phyloP scores from a whole-genome alignment of 805 yeast species.

The Starmerella khaoyaiensis region DNA sequence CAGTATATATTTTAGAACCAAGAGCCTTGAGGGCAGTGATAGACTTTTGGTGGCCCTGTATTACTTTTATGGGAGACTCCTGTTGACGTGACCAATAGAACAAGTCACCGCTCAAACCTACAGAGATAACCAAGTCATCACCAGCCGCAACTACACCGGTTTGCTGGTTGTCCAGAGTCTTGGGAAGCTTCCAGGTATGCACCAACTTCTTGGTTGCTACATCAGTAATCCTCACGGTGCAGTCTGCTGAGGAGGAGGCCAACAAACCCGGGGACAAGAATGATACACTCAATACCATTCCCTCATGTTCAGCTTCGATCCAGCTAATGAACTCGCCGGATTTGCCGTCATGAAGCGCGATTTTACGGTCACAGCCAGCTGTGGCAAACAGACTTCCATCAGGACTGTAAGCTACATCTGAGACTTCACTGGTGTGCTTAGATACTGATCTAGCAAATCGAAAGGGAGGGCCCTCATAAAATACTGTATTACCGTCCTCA shows the following conservation, averaged over 20 bases:
- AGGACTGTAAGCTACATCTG: conserved; percentile 72
- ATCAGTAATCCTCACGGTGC: conserved; percentile 54
- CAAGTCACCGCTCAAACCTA: conserved; percentile 61
- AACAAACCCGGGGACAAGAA: conserved; percentile 50
- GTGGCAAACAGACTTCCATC: conserved; percentile 63
- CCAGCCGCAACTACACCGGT: conserved; percentile 63
- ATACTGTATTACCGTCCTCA: conserved; percentile 76
- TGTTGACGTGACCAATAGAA: conserved; percentile 38
- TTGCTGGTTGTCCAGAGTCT: conserved; percentile 49
- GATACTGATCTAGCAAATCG: conserved; percentile 63
- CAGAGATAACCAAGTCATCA: conserved; percentile 39
- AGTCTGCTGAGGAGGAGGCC: conserved; percentile 77
- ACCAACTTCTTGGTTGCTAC: conserved; percentile 33
- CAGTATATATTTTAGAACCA: conserved; percentile 36
- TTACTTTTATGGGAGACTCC: conserved; percentile 29
- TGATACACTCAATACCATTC: conserved; percentile 67
- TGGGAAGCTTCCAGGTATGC: conserved; percentile 40
- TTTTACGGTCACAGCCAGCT: conserved; percentile 73
- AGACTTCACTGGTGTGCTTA: conserved; percentile 62
- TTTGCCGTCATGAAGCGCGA: conserved; percentile 73
- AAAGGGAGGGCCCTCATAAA: conserved; percentile 87
- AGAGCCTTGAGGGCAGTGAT: conserved; percentile 41
- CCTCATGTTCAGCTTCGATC: conserved; percentile 42
- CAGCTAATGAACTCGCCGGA: conserved; percentile 59
- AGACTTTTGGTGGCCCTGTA: conserved; percentile 72